Evolutionary conservation across 192 early-diverging fungal species (phyloP), one percentile per base, ranked within the genome.

Genomic region (Coemansia sp.): DNA sequence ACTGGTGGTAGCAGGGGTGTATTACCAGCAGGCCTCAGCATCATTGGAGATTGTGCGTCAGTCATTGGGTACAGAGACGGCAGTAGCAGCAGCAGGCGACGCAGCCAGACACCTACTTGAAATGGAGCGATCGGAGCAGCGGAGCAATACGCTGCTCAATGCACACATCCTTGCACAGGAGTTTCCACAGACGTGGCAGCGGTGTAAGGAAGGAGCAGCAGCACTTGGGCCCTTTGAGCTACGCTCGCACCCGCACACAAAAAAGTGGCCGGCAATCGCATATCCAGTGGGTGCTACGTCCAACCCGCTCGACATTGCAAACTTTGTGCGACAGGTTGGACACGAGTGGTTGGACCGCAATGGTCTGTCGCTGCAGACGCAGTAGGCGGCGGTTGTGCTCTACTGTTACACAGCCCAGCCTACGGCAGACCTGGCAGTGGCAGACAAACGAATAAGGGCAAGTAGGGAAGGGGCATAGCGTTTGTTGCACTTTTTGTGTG

Each of bases 271-370:
- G 38, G 26, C 71, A 0, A 68, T 74, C 12, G 71, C 68, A 18
- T 80, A 80, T 49, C 77, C 77, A 7, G 58, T 80, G 0, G 65
- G 77, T 31, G 67, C 77, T 2, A 68, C 68, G 31, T 74, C 77
- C 6, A 80, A 68, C 30, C 77, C 77, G 21, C 71, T 80, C 34
- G 77, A 80, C 55, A 57, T 80, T 26, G 77, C 77, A 32, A 80
- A 74, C 65, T 59, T 80, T 54, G 77, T 71, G 14, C 71, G 77
- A 3, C 77, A 80, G 71, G 54, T 69, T 6, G 62, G 58, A 38
- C 56, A 60, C 28, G 77, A 80, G 55, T 74, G 71, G 71, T 64
- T 80, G 26, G 64, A 38, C 44, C 64, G 38, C 5, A 48, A 27
- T 16, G 77, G 71, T 1, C 62, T 74, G 68, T 23, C 60, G 14